Evolutionary conservation across 345 rosid genomes (phyloP), one percentile per base, ranked within the genome.

Genomic region (Heritiera littoralis): DNA sequence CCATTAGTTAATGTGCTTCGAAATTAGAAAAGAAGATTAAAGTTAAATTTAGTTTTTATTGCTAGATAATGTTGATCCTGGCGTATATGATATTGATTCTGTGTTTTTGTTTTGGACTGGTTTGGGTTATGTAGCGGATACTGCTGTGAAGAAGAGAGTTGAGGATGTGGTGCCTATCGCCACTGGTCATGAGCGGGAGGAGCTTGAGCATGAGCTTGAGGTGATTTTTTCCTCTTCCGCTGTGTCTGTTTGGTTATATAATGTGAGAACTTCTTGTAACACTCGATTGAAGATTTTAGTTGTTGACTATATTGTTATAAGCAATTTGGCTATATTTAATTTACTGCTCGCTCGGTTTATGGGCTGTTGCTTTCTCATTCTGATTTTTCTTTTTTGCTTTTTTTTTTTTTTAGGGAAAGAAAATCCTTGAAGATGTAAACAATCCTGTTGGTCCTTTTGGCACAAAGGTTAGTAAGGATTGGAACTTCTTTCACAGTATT

Each of bases 121-220:
- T 20, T 71, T 80, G 64, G 64, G 28, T 58, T 78, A 67, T 86
- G 84, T 63, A 83, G 87, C 78, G 35, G 85, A 72, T 77, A 85
- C 86, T 70, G 51, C 88, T 7, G 88, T 85, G 83, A 91, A 85
- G 88, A 91, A 89, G 87, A 88, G 63, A 67, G 90, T 89, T 69
- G 97, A 91, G 82, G 92, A 91, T 85, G 85, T 91, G 55, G 87
- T 89, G 91, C 98, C 94, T 11, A 90, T 92, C 81, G 97, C 98
- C 2, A 93, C 99, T 48, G 98, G 98, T n/a, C 97, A 93, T 17
- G 96, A 95, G 82, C 88, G 89, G 51, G 97, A 95, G 85, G 99
- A 95, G 88, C 87, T 92, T 73, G 93, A 89, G 78, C 89, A 91
- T 72, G 95, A 90, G 84, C 78, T 92, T 43, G 77, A 88, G 99